A percentile compares a stretch with the other conserved stretches of the same genome.
Conservation (phyloP, 306 rosid genomes). For the Luffa acutangula region DNA sequence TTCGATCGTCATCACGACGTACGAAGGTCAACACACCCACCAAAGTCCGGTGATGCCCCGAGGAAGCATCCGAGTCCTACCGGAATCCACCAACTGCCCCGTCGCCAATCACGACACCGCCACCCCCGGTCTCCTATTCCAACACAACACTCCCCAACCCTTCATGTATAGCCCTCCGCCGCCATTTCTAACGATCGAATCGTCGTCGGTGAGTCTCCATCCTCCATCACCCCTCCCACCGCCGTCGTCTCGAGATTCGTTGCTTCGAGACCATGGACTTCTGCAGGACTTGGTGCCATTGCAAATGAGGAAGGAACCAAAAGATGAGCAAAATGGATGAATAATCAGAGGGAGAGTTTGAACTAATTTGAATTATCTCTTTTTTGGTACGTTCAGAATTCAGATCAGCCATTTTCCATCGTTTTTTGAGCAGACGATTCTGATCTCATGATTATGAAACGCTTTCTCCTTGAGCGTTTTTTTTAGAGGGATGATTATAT, state of each 20-base stretch:
- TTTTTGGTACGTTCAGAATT: not conserved
- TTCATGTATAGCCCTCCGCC: conserved; percentile 21
- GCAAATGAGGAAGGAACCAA: conserved; percentile 37
- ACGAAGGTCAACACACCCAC: conserved; percentile 87
- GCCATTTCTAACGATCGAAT: conserved; percentile 23
- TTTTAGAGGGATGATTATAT: not conserved
- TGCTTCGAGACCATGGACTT: conserved; percentile 62
- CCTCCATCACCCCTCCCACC: conserved; percentile 3
- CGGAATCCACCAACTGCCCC: conserved; percentile 4
- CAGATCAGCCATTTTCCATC: not conserved
- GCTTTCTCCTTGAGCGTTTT: not conserved
- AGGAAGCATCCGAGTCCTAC: conserved; percentile 29
- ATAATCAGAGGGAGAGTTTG: not conserved
- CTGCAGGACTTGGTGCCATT: conserved; percentile 68
- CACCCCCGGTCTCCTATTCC: not conserved
- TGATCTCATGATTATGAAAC: not conserved
- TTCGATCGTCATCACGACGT: conserved; percentile 64
- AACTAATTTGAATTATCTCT: not conserved
- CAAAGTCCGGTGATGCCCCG: conserved; percentile 46
- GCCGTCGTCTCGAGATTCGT: conserved; percentile 2
- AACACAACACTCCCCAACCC: conserved; percentile 14
- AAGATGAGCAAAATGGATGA: conserved; percentile 12
- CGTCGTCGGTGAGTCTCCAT: not conserved
- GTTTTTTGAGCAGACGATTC: not conserved
- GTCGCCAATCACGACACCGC: conserved; percentile 7